Evolutionary conservation across 75 land plant species (phyloP), one percentile per base, ranked within the genome.

Genomic region (Isoetes taiwanensis): DNA sequence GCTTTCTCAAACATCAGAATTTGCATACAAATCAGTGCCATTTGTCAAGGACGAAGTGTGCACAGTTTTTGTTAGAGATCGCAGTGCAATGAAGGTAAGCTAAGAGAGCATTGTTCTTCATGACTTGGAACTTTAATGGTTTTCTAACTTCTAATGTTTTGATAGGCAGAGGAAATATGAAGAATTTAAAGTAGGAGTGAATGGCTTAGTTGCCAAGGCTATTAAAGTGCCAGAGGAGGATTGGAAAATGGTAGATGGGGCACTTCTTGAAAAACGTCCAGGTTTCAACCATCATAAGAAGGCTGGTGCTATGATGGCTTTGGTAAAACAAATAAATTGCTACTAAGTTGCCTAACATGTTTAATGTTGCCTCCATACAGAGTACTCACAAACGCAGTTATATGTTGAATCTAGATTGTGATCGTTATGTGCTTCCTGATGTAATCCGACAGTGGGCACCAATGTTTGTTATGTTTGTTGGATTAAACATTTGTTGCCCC

Each of bases 251-350:
- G 25, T 19, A 16, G 50, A 46, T 46, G 50, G 50, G 25, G 25
- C 50, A 46, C 50, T n/a, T 40, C 63, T 79, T 59, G 86, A 82
- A 65, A 83, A 83, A 56, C 70, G 87, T 38, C 87, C 87, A 34
- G 87, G 87, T 2, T 83, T 69, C 56, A 76, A 70, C 38, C 87
- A 83, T 57, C 87, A 83, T 66, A 83, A 83, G 30, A 83, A 83
- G 39, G 87, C 87, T 41, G 87, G 87, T 33, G 87, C 87, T 29
- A 81, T 80, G 73, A 83, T 80, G 74, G 87, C 87, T 58, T 39
- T 83, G 75, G 87, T 83, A 73, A 27, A n/a, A n/a, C n/a, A n/a
- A n/a, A n/a, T n/a, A n/a, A n/a, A n/a, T n/a, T n/a, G n/a, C n/a
- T n/a, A n/a, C n/a, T n/a, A n/a, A n/a, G n/a, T n/a, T n/a, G n/a